Conservation (phyloP, 2,329 filamentous ascomycete genomes). For the Ceratocystis cubensis region DNA sequence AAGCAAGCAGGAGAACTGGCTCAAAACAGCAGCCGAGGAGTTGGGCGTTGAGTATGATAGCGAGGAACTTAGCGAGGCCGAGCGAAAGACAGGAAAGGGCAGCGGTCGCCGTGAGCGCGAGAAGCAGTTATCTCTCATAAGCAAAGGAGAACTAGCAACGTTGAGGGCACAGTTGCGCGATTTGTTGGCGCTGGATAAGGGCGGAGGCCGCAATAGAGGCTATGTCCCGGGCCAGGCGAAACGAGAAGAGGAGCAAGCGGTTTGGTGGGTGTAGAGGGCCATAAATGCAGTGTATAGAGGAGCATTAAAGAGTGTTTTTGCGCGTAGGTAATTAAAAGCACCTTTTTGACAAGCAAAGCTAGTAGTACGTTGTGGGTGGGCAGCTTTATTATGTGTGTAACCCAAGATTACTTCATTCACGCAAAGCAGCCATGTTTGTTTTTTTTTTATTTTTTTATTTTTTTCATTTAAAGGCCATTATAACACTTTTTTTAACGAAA, state of each 20-base stretch:
- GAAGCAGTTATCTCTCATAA: conserved; percentile 52
- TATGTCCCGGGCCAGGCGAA: conserved; percentile 53
- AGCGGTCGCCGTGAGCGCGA: conserved; percentile 63
- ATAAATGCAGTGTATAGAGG: too few species aligned
- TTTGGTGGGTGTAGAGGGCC: conserved; percentile 16
- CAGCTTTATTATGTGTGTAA: not conserved
- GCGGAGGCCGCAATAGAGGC: conserved; percentile 73
- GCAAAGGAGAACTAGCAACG: conserved; percentile 59
- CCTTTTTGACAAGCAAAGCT: not conserved
- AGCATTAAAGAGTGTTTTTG: too few species aligned
- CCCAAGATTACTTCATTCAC: not conserved
- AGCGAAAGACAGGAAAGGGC: conserved; percentile 57
- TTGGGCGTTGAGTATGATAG: conserved; percentile 88
- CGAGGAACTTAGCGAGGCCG: conserved; percentile 75
- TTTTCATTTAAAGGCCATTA: not conserved
- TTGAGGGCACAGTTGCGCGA: conserved; percentile 60
- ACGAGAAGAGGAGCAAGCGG: conserved; percentile 9
- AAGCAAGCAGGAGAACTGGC: conserved; percentile 70
- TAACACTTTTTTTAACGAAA: not conserved
- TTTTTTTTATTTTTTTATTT: too few species aligned
- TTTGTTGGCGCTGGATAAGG: conserved; percentile 60
- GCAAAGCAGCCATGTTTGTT: too few species aligned
- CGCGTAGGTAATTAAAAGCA: not conserved
- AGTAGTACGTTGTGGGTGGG: not conserved
- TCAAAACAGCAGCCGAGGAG: conserved; percentile 75